Evolutionary conservation across 2,329 filamentous ascomycete species (phyloP), one percentile per base, ranked within the genome.

Genomic region (Aureobasidium pullulans): DNA sequence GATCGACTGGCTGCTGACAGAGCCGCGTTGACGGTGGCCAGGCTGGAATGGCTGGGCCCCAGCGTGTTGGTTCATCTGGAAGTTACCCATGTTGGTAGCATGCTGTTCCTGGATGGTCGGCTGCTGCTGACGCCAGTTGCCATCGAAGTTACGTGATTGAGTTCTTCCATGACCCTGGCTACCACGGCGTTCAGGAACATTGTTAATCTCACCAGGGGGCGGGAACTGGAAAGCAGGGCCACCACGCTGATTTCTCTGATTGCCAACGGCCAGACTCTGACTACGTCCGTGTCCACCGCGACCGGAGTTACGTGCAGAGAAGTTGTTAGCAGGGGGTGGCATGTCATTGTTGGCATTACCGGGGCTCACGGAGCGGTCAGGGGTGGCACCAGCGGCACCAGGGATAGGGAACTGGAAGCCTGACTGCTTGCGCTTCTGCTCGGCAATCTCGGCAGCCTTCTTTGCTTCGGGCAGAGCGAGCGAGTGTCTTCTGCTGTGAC

Each of bases 401-500:
- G 91, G 89, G 57, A 87, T 84, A 15, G 94, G 93, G 72, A 99
- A 99, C 72, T 96, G 92, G 76, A 97, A 99, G 60, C 86, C 91
- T 64, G 89, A 91, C 62, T 92, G 91, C 59, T 93, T 96, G 73
- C 92, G 84, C 78, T 96, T 96, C 79, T 96, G 93, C 76, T 99
- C 94, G 50, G 94, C 94, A 64, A 96, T 77, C 73, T 99, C 94
- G 60, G 94, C 94, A 49, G 94, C 94, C 78, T 96, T 97, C 77
- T 96, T 97, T 52, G 94, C 94, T 75, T 99, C 94, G 39, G 92
- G 90, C 64, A 99, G 79, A 64, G 92, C 94, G 64, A 99, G 81
- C 19, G 94, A 99, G 76, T 99, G 94, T 75, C 94, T 87, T 71
- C 94, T 86, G 74, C 95, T 88, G 72, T 99, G 94, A 62, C 93